Percentiles rank a stretch among this genome's conserved stretches.
These are phyloP conservation scores for Alternaria ethzedia DNA, from an alignment of 2,329 filamentous ascomycete genomes.

Conservation along the genomic window DNA sequence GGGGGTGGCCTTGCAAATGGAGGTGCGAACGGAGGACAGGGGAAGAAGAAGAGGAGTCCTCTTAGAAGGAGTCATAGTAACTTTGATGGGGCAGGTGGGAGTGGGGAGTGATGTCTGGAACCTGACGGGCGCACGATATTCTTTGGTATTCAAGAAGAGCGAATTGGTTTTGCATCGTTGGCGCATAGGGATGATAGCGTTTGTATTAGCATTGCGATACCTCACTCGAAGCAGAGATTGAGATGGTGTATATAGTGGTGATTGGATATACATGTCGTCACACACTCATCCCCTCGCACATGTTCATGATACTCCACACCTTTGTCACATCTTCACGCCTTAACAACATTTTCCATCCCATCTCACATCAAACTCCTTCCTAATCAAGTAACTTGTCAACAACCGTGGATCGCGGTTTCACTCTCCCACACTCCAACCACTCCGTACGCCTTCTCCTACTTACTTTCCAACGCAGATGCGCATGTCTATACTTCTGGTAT, in stretches of 20 bases:
- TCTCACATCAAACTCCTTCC: neutral
- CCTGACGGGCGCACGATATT: neutral
- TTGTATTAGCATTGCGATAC: neutral
- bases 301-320: neutral
- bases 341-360: neutral
- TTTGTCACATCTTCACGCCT: neutral
- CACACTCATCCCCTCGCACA: neutral
- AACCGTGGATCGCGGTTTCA: neutral
- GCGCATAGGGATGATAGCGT: neutral
- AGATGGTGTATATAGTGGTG: neutral
- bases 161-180: neutral
- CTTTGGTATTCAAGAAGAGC: neutral
- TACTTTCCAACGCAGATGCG: neutral
- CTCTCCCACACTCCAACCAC: neutral
- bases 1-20: neutral
- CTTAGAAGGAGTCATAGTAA: conserved; percentile 42
- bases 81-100: conserved; percentile 17
- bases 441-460: neutral
- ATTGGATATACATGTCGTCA: neutral
- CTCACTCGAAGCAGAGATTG: neutral
- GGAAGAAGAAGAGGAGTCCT: conserved; percentile 38
- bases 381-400: neutral
- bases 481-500: neutral
- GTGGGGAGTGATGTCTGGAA: neutral
- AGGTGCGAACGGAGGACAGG: conserved; percentile 3